These are phyloP conservation scores for Petunia axillaris DNA, from an alignment of 257 asterid species.

Conservation along the genomic window DNA sequence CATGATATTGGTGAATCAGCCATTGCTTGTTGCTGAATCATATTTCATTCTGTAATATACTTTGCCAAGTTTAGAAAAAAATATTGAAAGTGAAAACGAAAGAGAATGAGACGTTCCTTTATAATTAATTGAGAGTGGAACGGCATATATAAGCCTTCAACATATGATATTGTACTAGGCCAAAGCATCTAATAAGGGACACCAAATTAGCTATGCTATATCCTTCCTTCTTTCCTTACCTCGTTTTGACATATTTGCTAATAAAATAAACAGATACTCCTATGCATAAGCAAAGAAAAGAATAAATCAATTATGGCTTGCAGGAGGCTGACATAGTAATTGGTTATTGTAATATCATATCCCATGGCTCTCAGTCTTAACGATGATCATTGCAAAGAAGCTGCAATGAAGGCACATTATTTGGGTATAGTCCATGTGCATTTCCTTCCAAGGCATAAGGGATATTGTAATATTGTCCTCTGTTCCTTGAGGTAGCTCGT, in stretches of 20 bases:
- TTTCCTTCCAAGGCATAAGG: conserved; percentile 49
- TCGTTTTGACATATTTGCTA: neutral
- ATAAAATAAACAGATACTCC: conserved; percentile 5
- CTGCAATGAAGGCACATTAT: conserved; percentile 41
- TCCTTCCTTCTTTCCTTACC: neutral
- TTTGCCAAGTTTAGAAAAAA: neutral
- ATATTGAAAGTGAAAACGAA: no score
- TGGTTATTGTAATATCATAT: neutral
- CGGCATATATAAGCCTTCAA: neutral
- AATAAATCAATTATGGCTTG: conserved; percentile 23
- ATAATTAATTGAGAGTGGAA: conserved; percentile 11
- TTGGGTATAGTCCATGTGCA: conserved; percentile 33
- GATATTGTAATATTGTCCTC: conserved; percentile 45
- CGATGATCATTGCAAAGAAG: conserved; percentile 48
- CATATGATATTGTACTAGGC: neutral
- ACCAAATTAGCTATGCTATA: neutral
- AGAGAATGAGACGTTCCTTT: neutral
- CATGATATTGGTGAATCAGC: neutral
- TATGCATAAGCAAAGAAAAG: conserved; percentile 26
- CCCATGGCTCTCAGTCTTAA: conserved; percentile 27
- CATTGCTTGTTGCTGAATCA: neutral
- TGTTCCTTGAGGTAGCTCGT: conserved; percentile 33
- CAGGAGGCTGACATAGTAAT: neutral
- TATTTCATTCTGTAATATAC: neutral
- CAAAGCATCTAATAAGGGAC: neutral